These are phyloP conservation scores for Suillus subluteus DNA, from an alignment of 768 basidiomycete species.

Conservation along the genomic window DNA sequence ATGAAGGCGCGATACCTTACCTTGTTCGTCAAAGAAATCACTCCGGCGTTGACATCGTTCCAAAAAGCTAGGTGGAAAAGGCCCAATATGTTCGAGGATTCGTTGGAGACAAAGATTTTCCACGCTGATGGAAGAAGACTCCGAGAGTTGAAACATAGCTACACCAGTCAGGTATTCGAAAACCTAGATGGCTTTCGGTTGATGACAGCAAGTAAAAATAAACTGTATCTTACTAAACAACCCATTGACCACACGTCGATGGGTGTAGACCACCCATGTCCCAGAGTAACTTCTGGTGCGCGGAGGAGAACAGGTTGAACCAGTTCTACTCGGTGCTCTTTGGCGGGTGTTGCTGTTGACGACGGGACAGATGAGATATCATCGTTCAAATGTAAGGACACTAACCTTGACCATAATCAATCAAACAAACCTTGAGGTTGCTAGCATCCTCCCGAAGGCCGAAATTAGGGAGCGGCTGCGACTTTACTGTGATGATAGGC, in stretches of 20 bases:
- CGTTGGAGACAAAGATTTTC: constrained; percentile 18
- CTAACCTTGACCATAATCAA: constrained; percentile 28
- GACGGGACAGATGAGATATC: not conserved
- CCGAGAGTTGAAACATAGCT: constrained; percentile 6
- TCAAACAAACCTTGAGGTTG: constrained; percentile 23
- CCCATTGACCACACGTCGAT: constrained; percentile 34
- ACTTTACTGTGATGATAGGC: constrained; percentile 28
- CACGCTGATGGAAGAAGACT: constrained; percentile 1
- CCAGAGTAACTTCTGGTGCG: constrained; percentile 32
- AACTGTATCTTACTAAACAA: constrained; percentile 25
- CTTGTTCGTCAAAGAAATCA: constrained; percentile 12
- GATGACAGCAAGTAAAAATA: not conserved
- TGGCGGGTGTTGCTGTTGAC: constrained; percentile 3
- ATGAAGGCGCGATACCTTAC: not conserved
- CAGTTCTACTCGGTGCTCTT: not conserved
- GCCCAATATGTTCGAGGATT: constrained; percentile 23
- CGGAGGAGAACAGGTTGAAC: constrained; percentile 22
- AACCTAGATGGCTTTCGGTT: constrained; percentile 9
- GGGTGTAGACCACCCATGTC: constrained; percentile 21
- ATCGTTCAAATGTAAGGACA: not conserved
- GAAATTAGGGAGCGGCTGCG: constrained; percentile 30
- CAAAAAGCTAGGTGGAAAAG: constrained; percentile 23
- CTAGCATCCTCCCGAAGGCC: constrained; percentile 15
- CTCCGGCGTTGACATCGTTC: constrained; percentile 16
- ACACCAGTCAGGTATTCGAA: constrained; percentile 13